Conservation (phyloP, 805 yeast species). For the Yamadazyma laniorum region DNA sequence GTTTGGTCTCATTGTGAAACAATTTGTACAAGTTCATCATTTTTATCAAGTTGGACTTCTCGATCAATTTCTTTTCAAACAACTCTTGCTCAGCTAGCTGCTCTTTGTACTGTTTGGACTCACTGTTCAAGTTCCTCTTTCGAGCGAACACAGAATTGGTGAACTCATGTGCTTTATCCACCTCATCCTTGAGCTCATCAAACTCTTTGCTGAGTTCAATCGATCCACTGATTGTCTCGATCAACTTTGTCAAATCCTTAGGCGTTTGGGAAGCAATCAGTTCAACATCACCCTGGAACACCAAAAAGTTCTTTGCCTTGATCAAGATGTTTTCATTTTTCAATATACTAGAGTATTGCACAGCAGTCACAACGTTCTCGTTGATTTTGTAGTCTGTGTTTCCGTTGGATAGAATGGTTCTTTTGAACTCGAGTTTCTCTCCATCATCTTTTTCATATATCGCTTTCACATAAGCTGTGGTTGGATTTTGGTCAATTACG, state of each 20-base stretch:
- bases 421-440: slow-evolving; percentile 55
- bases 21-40: slow-evolving; percentile 60
- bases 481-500: slow-evolving; percentile 26
- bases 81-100: slow-evolving; percentile 71
- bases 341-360: slow-evolving; percentile 62
- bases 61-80: slow-evolving; percentile 54
- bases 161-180: slow-evolving; percentile 61
- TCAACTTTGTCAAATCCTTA: slow-evolving; percentile 62
- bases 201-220: slow-evolving; percentile 64
- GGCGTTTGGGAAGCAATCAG: slow-evolving; percentile 87
- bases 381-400: slow-evolving; percentile 67
- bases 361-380: slow-evolving; percentile 55
- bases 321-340: slow-evolving; percentile 79
- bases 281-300: slow-evolving; percentile 96
- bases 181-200: slow-evolving; percentile 59
- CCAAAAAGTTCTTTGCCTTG: slow-evolving; percentile 87
- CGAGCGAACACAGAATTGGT: slow-evolving; percentile 65
- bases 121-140: slow-evolving; percentile 68
- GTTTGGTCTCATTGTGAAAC: slow-evolving; percentile 53
- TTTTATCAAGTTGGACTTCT: slow-evolving; percentile 47
- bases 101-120: slow-evolving; percentile 72
- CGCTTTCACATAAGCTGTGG: slow-evolving; percentile 73
- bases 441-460: slow-evolving; percentile 66
- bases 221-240: slow-evolving; percentile 87
- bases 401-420: slow-evolving; percentile 60